phyloP scores from a whole-genome alignment of 202 grass and related monocot genomes.

The Carex arenaria region DNA sequence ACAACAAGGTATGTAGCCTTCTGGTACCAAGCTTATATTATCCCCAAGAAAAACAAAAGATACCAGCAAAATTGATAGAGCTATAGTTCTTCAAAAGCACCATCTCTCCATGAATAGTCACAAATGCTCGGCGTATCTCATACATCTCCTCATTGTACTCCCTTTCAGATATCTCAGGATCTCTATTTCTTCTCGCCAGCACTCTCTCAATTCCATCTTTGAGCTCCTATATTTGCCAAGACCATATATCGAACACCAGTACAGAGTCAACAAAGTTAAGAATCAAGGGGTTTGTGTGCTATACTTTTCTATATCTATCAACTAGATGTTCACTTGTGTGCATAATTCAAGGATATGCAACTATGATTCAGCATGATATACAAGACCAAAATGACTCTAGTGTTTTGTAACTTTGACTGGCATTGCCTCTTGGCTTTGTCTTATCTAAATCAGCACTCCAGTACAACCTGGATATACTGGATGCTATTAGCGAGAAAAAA shows the following conservation, averaged over 20 bases:
- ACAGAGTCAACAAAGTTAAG: background rate
- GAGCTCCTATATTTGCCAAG: constrained; percentile 42
- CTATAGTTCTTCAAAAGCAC: constrained; percentile 91
- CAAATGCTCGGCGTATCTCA: constrained; percentile 90
- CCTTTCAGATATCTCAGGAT: constrained; percentile 43
- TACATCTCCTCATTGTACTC: constrained; percentile 87
- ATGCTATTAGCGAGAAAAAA: background rate
- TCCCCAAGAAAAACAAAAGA: background rate
- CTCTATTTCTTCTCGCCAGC: constrained; percentile 53
- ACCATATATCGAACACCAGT: background rate
- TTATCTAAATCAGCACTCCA: background rate
- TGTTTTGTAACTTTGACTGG: background rate
- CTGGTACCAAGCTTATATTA: background rate
- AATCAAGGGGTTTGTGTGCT: background rate
- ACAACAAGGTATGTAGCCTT: background rate
- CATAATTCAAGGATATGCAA: background rate
- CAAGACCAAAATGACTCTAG: background rate
- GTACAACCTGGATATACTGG: background rate
- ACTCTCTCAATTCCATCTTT: constrained; percentile 88
- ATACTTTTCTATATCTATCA: background rate
- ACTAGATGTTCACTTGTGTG: background rate
- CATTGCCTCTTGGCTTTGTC: background rate
- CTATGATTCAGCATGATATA: background rate
- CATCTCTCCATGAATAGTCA: constrained; percentile 96
- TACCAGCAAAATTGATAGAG: constrained; percentile 94